Base-by-base conservation (phyloP, 768 basidiomycete genomes). In the Termitomyces bulborhizus region DNA sequence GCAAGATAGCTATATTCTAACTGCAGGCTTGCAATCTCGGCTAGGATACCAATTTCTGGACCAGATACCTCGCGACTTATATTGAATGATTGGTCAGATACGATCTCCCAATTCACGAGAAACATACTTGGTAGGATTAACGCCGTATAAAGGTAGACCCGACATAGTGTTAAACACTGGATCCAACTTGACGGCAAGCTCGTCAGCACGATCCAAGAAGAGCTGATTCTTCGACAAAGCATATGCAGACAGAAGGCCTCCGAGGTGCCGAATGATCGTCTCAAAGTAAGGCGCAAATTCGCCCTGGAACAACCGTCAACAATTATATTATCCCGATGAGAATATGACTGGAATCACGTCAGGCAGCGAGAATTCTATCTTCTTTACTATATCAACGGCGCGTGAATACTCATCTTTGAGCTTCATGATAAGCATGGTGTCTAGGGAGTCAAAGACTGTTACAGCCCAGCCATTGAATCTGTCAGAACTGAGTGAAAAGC, bases 231-330 rank as follows among this genome's bases (percentile, higher is more conserved):
- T 72, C 0, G 88, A 84, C 1, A 97, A 73, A 4, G 93, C 85
- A 63, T 93, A 87, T 0, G 89, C 91, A 2, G 88, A 88, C 5
- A 95, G 77, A 1, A 95, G 74, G 6, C 94, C 95, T 3, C 93
- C 94, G 1, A 98, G 81, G 62, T 95, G 89, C 32, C 94, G 83
- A 57, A 97, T 97, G 41, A 88, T 82, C 0, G 92, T 95, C 73
- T 95, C 90, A 57, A 90, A 91, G 66, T 85, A 88, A 1, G 85
- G 84, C 0, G 66, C 72, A 59, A 67, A 69, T 60, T 68, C 61
- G 54, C 47, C 50, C 73, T 69, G 41, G 15, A 39, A 44, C 16
- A 27, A 45, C 32, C 34, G 41, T 60, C 41, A 47, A 59, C 34
- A 24, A 4, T 39, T 7, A 26, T n/a, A n/a, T n/a, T n/a, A 11